Percentiles rank a stretch among this genome's conserved stretches.
These are phyloP conservation scores for Botrytis paeoniae DNA, from an alignment of 2,329 filamentous ascomycete species.

Conservation along the genomic window DNA sequence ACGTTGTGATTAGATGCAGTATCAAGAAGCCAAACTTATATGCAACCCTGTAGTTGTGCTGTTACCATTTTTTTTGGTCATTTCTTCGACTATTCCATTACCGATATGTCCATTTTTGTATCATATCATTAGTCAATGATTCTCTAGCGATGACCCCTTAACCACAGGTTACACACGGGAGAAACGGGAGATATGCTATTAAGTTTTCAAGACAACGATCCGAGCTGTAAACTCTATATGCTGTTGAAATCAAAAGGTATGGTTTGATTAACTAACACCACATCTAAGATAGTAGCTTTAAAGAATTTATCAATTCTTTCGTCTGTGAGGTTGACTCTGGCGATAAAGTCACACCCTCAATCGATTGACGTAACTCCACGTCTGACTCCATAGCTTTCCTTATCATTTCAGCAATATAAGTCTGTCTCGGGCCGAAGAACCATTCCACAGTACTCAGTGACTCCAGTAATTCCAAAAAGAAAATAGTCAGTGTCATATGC, in stretches of 20 bases:
- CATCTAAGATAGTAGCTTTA: constrained; percentile 3
- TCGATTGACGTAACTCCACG: constrained; percentile 30
- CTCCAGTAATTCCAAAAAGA: constrained; percentile 37
- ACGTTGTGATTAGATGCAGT: neutral
- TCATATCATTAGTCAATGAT: neutral
- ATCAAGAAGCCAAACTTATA: neutral
- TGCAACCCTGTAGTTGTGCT: neutral
- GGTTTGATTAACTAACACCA: neutral
- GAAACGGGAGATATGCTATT: neutral
- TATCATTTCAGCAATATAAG: constrained; percentile 32
- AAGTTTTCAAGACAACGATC: neutral
- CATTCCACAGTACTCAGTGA: constrained; percentile 35
- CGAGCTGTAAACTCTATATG: neutral
- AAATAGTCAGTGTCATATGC: constrained; percentile 38
- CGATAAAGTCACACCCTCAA: constrained; percentile 32
- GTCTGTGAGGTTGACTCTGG: constrained; percentile 33
- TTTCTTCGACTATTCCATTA: neutral
- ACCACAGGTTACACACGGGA: constrained; percentile 10
- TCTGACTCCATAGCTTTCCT: constrained; percentile 32
- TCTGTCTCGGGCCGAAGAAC: constrained; percentile 28
- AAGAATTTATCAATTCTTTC: constrained; percentile 27
- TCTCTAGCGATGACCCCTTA: constrained; percentile 9
- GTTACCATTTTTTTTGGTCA: no score
- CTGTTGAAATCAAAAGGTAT: neutral
- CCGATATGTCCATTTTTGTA: neutral